Percentiles rank a stretch among this genome's conserved stretches.
These are phyloP conservation scores for Colletotrichum neosansevieriae DNA, from an alignment of 2,329 filamentous ascomycete species.

Conservation along the genomic window DNA sequence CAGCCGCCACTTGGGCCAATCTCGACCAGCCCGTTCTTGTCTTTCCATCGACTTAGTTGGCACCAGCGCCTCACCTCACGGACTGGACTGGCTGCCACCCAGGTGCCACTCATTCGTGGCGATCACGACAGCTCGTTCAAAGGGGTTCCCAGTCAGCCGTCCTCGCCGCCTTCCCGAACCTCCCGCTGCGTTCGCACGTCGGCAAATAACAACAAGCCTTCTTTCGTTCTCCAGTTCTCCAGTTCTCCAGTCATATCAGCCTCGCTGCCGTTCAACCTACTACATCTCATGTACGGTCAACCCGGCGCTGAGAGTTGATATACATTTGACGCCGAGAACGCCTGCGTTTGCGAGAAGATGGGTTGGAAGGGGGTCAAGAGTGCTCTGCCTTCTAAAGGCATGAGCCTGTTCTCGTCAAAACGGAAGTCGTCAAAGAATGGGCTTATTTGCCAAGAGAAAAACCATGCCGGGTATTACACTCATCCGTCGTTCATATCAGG, in stretches of 20 bases:
- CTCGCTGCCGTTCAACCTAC: neutral
- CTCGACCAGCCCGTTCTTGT: slow-evolving; percentile 25
- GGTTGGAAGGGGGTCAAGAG: slow-evolving; percentile 54
- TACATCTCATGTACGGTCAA: neutral
- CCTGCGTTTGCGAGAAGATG: slow-evolving; percentile 45
- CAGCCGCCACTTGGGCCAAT: slow-evolving; percentile 32
- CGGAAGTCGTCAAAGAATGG: slow-evolving; percentile 42
- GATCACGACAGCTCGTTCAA: slow-evolving; percentile 17
- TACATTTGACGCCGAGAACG: slow-evolving; percentile 9
- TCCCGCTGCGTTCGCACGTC: slow-evolving; percentile 2
- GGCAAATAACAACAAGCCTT: neutral
- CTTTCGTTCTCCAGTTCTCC: neutral
- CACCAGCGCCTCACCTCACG: slow-evolving; percentile 30
- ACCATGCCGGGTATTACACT: slow-evolving; percentile 37
- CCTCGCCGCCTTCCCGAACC: neutral
- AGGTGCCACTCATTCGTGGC: slow-evolving; percentile 24
- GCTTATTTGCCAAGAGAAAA: slow-evolving; percentile 28
- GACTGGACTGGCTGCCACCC: slow-evolving; percentile 31
- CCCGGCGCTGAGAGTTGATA: neutral
- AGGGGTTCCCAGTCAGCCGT: slow-evolving; percentile 1
- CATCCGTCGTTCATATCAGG: neutral
- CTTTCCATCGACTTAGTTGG: slow-evolving; percentile 27
- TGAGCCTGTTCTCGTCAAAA: slow-evolving; percentile 49
- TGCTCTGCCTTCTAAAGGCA: slow-evolving; percentile 50
- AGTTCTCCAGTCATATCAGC: neutral